phyloP scores from a whole-genome alignment of 2,329 filamentous ascomycete species.

The Botryosphaeria dothidea region DNA sequence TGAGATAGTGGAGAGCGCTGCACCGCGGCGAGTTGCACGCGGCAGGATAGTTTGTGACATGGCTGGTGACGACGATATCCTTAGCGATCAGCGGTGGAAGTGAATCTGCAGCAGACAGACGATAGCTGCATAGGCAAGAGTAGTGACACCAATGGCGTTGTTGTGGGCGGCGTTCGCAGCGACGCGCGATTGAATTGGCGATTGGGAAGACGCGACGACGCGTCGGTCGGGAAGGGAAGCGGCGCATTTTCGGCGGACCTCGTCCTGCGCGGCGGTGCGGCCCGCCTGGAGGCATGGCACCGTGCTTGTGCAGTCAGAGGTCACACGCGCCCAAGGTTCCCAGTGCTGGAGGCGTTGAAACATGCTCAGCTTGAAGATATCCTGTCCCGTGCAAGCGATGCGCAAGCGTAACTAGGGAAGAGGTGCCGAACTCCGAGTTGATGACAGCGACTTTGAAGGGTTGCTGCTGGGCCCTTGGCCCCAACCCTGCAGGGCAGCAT shows the following conservation, averaged over 20 bases:
- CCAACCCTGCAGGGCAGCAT: not conserved
- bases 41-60: not conserved
- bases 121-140: no score
- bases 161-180: not conserved
- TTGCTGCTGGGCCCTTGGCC: no score
- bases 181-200: not conserved
- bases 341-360: not conserved
- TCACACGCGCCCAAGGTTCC: not conserved
- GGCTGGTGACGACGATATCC: not conserved
- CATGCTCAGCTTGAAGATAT: not conserved
- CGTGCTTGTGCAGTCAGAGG: not conserved
- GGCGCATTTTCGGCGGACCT: not conserved
- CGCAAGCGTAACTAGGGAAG: not conserved
- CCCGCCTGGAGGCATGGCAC: not conserved
- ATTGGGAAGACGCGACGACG: not conserved
- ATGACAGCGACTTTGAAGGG: not conserved
- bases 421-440: not conserved
- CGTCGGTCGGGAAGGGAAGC: not conserved
- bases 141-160: not conserved
- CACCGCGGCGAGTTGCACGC: not conserved
- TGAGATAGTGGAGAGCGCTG: not conserved
- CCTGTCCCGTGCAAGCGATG: not conserved
- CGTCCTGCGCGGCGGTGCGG: not conserved
- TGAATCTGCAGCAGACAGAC: not conserved
- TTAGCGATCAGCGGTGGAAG: not conserved